phyloP scores from a whole-genome alignment of 2,329 filamentous ascomycete genomes.

The Tolypocladium tundrense region DNA sequence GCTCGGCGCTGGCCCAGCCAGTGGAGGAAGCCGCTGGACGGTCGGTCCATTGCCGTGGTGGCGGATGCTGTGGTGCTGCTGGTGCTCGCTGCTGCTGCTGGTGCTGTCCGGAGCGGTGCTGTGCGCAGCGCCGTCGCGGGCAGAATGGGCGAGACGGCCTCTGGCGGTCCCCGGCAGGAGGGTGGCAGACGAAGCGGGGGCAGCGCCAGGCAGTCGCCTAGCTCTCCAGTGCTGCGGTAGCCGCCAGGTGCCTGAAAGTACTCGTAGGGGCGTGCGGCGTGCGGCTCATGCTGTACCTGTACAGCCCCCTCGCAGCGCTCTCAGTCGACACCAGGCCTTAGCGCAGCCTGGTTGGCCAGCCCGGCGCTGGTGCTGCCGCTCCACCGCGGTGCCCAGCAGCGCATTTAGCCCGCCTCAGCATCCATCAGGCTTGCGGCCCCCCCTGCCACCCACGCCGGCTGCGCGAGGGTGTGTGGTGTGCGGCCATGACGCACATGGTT shows the following conservation, averaged over 20 bases:
- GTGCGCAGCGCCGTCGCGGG: not conserved
- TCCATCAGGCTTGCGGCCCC: not conserved
- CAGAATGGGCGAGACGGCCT: too few species aligned
- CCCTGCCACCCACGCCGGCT: not conserved
- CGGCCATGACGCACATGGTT: constrained; percentile 16
- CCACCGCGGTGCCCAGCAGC: too few species aligned
- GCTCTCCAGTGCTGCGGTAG: not conserved
- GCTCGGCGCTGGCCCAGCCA: not conserved
- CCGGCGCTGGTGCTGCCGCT: not conserved
- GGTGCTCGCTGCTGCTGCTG: too few species aligned
- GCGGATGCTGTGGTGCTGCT: too few species aligned
- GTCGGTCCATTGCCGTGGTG: too few species aligned
- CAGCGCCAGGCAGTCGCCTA: not conserved
- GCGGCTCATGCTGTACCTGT: not conserved
- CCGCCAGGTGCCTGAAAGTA: not conserved
- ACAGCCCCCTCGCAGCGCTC: not conserved
- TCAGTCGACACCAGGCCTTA: too few species aligned
- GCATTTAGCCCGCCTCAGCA: too few species aligned
- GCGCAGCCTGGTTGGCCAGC: not conserved
- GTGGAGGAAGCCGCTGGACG: too few species aligned
- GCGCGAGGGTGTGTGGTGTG: not conserved
- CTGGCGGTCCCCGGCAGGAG: not conserved
- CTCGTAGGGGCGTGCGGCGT: not conserved
- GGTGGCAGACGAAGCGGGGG: not conserved
- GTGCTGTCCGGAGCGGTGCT: not conserved